Evolutionary conservation across 2,329 filamentous ascomycete genomes (phyloP).

Genomic region (Talaromyces sp.): DNA sequence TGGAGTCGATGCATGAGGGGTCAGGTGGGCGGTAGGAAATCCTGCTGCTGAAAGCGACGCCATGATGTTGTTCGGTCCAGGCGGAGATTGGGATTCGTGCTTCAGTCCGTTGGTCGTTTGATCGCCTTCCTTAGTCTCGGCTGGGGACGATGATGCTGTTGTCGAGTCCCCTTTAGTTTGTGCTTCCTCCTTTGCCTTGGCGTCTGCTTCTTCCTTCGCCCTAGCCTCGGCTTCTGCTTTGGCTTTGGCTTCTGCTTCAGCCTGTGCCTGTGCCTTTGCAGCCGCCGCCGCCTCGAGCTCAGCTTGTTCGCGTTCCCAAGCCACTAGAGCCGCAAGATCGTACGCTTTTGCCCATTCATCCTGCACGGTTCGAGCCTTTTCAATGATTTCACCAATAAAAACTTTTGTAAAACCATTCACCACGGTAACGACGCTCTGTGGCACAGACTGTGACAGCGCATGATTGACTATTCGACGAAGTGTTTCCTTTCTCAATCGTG

Average conservation of each 20-base stretch:
- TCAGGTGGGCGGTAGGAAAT: conserved; percentile 11
- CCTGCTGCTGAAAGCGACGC: conserved; percentile 19
- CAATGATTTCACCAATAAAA: conserved; percentile 63
- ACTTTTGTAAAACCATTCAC: conserved; percentile 64
- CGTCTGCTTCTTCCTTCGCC: conserved; percentile 3
- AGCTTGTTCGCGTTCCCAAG: conserved; percentile 56
- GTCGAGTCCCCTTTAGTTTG: background rate
- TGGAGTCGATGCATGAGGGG: conserved; percentile 24
- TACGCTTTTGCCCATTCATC: conserved; percentile 48
- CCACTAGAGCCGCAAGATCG: conserved; percentile 51
- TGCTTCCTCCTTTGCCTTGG: background rate
- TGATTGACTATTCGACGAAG: conserved; percentile 60
- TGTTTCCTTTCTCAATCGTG: conserved; percentile 49
- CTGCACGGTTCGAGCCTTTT: conserved; percentile 62
- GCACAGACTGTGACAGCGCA: conserved; percentile 64
- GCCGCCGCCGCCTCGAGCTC: conserved; percentile 34
- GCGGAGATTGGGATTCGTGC: conserved; percentile 22
- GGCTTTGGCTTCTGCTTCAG: conserved; percentile 29
- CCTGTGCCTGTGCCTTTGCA: conserved; percentile 26
- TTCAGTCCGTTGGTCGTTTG: conserved; percentile 23
- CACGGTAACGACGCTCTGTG: conserved; percentile 59
- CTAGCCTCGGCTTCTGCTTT: conserved; percentile 20
- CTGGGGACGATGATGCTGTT: background rate
- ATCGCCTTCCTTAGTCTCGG: conserved; percentile 15
- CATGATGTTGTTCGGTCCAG: conserved; percentile 11